These are phyloP conservation scores for Exserohilum rostratum DNA, from an alignment of 2,329 filamentous ascomycete species.

Conservation along the genomic window DNA sequence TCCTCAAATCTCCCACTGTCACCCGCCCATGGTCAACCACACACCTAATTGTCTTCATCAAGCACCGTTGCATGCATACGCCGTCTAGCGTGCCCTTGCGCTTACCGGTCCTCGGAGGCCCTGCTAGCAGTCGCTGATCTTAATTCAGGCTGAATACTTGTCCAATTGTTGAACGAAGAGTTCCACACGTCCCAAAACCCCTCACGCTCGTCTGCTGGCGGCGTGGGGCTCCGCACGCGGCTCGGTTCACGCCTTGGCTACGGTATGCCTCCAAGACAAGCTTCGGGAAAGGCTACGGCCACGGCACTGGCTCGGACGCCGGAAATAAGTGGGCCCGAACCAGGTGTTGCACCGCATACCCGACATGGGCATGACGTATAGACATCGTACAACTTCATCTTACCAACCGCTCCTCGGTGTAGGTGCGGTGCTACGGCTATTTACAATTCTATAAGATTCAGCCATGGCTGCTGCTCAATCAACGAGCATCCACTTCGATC, in stretches of 20 bases:
- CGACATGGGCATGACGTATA: slow-evolving; percentile 19
- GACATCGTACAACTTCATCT: slow-evolving; percentile 11
- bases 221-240: slow-evolving; percentile 25
- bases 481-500: background rate
- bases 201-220: slow-evolving; percentile 13
- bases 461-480: background rate
- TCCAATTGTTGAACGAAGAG: slow-evolving; percentile 14
- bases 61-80: background rate
- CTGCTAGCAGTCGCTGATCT: slow-evolving; percentile 1
- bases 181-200: slow-evolving; percentile 19
- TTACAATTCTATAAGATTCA: slow-evolving; percentile 21
- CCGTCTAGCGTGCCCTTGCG: background rate
- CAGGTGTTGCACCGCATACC: slow-evolving; percentile 10
- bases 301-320: slow-evolving; percentile 6
- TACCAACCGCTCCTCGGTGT: background rate
- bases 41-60: background rate
- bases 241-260: slow-evolving; percentile 15
- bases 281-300: slow-evolving; percentile 18
- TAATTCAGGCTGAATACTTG: slow-evolving; percentile 30
- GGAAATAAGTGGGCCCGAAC: slow-evolving; percentile 5
- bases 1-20: background rate
- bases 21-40: background rate
- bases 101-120: slow-evolving; percentile 1
- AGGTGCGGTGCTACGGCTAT: slow-evolving; percentile 23
- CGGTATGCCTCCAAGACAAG: slow-evolving; percentile 5